Base-by-base conservation (phyloP, 208 protist species). In the Crithidia sp. region DNA sequence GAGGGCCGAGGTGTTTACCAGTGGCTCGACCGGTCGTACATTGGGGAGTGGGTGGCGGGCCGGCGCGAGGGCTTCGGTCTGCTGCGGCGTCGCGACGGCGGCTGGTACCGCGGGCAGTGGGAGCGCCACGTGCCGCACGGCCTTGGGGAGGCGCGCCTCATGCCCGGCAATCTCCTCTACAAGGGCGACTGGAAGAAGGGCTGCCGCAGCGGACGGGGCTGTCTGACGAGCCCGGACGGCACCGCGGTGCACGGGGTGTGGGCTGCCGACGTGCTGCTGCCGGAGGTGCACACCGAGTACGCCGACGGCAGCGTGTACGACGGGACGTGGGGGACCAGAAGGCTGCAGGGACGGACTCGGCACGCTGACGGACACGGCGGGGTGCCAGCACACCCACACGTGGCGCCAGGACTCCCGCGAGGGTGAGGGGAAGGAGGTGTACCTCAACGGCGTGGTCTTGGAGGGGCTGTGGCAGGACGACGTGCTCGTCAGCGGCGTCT, bases 21-120 rank as follows among this genome's bases (percentile, higher is more conserved):
- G 79, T 95, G 93, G 90, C 16, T 54, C 16, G 90, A 94, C 71
- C 77, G 84, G 44, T 77, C 81, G 36, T 97, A 96, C 69, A 82
- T 88, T 16, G 94, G 94, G 19, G 78, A 91, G 68, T 97, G 94
- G 92, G 66, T 74, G 4, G 65, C 4, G 7, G 94, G 94, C 12
- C 64, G 73, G 43, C 88, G 92, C 45, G 79, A 95, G 50, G 94
- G 94, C 50, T 81, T 86, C 55, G 94, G 94, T n/a, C 60, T 83
- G 17, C 78, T 95, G 43, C 68, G 70, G 19, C 82, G 83, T 39
- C 50, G 68, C 37, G 84, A 95, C 77, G 89, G 89, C 5, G 82
- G 78, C 54, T 88, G 82, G 76, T 97, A 95, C 64, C 79, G 77
- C 36, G 94, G 94, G n/a, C 73, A 85, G 61, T 97, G 94, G 92